Base-by-base conservation (phyloP, 2,329 filamentous ascomycete species). In the Fusarium algeriense region DNA sequence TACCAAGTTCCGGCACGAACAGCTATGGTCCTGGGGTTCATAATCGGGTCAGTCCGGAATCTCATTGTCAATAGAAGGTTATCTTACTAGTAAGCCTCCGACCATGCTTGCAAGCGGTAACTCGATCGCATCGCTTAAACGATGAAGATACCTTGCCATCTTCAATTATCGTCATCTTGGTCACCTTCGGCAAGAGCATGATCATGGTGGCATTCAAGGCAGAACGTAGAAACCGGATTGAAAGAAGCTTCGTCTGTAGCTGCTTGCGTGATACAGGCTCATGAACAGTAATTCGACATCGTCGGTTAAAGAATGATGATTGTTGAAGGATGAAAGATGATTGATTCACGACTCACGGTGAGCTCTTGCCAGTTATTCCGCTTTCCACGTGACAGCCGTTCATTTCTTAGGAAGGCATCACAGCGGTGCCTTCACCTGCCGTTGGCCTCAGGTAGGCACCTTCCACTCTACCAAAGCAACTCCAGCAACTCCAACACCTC, bases 341-440 rank as follows among this genome's bases (percentile, higher is more conserved):
- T n/a, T 26, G 12, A 2, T n/a, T 14, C 26, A 13, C 15, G 20
- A 23, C 1, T 26, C 19, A n/a, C 17, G 5, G 11, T 15, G 32
- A 49, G 23, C 34, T 40, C 44, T 15, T 55, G 6, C 53, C 53
- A 23, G 17, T 40, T 46, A 32, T 26, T 10, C n/a, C 26, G 7
- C 13, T n/a, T 23, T 4, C 20, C 43, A 32, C 15, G 17, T 35
- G 40, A 35, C 35, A 30, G 12, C 17, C 30, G 20, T 20, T 13
- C 12, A 8, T 58, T 12, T 20, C 26, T 23, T 19, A 10, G 53
- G 53, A 32, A 55, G 23, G 45, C 20, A 49, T 52, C 48, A 38
- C 48, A 4, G n/a, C 23, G 38, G 52, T 41, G 53, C 41, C 61
- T 35, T 60, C 41, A 38, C 26, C 30, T 61, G 34, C 52, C 30